phyloP scores from a whole-genome alignment of 768 basidiomycete species.

The Pholiota conissans region DNA sequence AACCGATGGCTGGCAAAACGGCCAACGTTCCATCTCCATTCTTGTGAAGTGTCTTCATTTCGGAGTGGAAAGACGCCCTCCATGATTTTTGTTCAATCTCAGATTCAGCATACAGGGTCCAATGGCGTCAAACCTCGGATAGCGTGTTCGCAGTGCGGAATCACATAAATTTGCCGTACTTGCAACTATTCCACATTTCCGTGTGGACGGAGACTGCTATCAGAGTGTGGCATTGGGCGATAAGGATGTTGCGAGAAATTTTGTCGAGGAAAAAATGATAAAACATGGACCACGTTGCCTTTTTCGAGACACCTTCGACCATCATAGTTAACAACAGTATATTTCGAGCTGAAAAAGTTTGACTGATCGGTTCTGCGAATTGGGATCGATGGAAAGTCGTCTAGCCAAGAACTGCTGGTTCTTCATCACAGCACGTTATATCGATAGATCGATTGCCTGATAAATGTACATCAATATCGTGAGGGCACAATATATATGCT shows the following conservation, averaged over 20 bases:
- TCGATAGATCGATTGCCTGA: conserved; percentile 34
- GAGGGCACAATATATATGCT: background rate
- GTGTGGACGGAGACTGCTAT: conserved; percentile 29
- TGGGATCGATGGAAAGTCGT: background rate
- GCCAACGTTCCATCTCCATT: conserved; percentile 3
- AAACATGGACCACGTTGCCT: conserved; percentile 44
- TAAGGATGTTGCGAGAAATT: conserved; percentile 27
- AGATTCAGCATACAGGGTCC: conserved; percentile 33
- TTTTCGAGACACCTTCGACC: conserved; percentile 26
- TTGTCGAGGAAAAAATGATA: conserved; percentile 48
- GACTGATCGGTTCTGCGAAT: background rate
- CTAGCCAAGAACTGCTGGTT: conserved; percentile 47
- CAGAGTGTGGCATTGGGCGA: conserved; percentile 39
- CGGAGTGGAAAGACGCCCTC: conserved; percentile 17
- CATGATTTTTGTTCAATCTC: conserved; percentile 18
- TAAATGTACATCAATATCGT: background rate
- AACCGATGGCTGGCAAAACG: conserved; percentile 37
- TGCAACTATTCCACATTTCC: conserved; percentile 37
- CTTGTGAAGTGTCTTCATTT: conserved; percentile 18
- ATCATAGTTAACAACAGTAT: conserved; percentile 45
- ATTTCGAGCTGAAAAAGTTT: conserved; percentile 41
- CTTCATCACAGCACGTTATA: conserved; percentile 52
- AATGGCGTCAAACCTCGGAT: conserved; percentile 37
- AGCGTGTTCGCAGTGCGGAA: conserved; percentile 41
- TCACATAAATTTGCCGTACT: conserved; percentile 36